Base-by-base conservation (phyloP, 805 yeast species). In the Candida mattraensis region DNA sequence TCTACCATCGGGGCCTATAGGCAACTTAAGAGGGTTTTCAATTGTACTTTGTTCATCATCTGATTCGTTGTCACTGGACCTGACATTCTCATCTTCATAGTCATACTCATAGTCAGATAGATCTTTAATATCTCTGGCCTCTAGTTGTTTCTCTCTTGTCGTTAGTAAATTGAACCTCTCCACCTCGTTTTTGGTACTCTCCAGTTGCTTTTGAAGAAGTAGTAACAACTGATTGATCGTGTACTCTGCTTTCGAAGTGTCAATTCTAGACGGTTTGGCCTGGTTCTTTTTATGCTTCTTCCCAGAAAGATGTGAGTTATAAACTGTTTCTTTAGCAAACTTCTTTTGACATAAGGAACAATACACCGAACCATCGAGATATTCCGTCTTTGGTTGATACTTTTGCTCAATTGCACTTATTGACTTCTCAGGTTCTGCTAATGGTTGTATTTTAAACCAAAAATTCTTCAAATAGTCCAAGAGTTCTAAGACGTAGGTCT, bases 1-100 rank as follows among this genome's bases (percentile, higher is more conserved):
- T 25, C 72, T 74, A 0, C 97, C 97, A 60, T 89, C 97, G 13
- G 85, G 74, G 0, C 95, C 98, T 0, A 86, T 34, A 0, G 96
- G 95, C 37, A 86, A 58, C 37, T 81, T 76, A 37, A 75, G 64
- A 13, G 80, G 78, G 41, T 71, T 70, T 20, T 48, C 48, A 4
- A 52, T 64, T 8, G 54, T 63, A 1, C 61, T 67, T 10, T 54
- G 60, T 3, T 43, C 51, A 3, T 49, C 54, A n/a, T 48, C 58
- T 4, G 41, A 48, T 5, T 48, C 43, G 3, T 48, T 51, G 14
- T 44, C 51, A 0, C 50, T 59, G 11, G 48, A 51, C 3, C 18
- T 17, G 7, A 14, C 9, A 10, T 48, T 58, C 2, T 57, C 54
- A 16, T 48, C 54, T 7, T 44, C 57, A 14, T 53, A 50, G 15